A percentile compares a stretch with the other conserved stretches of the same genome.
Conservation (phyloP, 768 basidiomycete species). For the Daedaleopsis sinensis region DNA sequence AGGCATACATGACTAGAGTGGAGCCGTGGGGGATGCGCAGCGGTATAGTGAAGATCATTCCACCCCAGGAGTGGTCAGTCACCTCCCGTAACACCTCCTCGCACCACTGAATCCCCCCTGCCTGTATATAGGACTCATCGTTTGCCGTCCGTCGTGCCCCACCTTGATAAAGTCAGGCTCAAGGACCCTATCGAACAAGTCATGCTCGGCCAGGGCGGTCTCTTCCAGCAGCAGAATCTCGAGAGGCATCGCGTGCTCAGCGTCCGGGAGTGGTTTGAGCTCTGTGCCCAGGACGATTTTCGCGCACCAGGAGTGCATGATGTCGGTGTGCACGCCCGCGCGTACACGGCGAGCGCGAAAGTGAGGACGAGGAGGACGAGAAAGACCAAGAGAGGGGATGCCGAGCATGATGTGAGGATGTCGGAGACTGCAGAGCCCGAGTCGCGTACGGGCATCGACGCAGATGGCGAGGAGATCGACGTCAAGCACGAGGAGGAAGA, state of each 20-base stretch:
- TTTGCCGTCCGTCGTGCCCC: slow-evolving; percentile 71
- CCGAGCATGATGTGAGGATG: slow-evolving; percentile 28
- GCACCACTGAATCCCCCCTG: slow-evolving; percentile 21
- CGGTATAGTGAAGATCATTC: slow-evolving; percentile 96
- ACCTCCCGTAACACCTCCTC: slow-evolving; percentile 17
- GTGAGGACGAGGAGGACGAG: slow-evolving; percentile 40
- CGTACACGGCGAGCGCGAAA: slow-evolving; percentile 38
- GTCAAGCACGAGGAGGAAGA: slow-evolving; percentile 54
- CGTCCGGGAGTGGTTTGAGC: slow-evolving; percentile 85
- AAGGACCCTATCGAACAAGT: slow-evolving; percentile 92
- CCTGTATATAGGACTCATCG: slow-evolving; percentile 59
- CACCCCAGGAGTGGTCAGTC: slow-evolving; percentile 89
- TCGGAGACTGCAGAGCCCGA: slow-evolving; percentile 50
- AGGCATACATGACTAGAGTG: slow-evolving; percentile 82
- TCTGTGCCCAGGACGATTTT: slow-evolving; percentile 71
- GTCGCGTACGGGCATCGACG: slow-evolving; percentile 26
- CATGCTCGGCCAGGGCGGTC: slow-evolving; percentile 83
- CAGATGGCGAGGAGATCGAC: slow-evolving; percentile 29
- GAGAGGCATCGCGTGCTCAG: slow-evolving; percentile 85
- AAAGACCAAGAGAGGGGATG: slow-evolving; percentile 31
- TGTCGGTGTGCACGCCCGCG: slow-evolving; percentile 54
- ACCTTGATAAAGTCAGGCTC: slow-evolving; percentile 76
- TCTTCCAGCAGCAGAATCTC: slow-evolving; percentile 90
- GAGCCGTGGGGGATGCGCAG: slow-evolving; percentile 90
- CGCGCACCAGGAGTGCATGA: slow-evolving; percentile 75